Evolutionary conservation across 306 rosid species (phyloP), one percentile per base, ranked within the genome.

Genomic region (Inga oerstediana): DNA sequence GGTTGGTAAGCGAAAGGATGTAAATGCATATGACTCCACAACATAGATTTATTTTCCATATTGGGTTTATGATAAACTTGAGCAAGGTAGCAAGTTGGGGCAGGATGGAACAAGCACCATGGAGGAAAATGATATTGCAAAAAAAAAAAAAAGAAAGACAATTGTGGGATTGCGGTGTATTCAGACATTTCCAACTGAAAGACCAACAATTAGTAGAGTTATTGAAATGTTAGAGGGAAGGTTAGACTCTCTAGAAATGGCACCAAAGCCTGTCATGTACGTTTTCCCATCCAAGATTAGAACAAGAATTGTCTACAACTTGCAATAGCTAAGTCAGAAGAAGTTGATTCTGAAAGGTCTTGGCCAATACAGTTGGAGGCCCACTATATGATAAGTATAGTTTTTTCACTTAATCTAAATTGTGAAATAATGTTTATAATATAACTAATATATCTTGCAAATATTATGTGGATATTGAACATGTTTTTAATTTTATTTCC

Each of bases 181-280:
- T n/a, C 65, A 79, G 43, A 59, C 74, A n/a, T 75, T 46, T 19
- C 80, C 82, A 32, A 4, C 12, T 13, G 59, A 83, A 34, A 80
- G 84, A 12, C 86, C 89, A 27, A 69, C 82, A 15, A 86, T 86
- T 58, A 79, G 77, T 71, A 64, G 12, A 71, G 89, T 86, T 56
- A 83, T 86, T 48, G 89, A 86, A 10, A 86, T 86, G 87, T 27
- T 86, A 17, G 74, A 83, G 44, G 87, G 82, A 67, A 80, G 68
- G 58, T 10, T n/a, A 58, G 65, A 58, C 1, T n/a, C 32, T 7
- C 14, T 58, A 5, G 30, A 58, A 58, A 58, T n/a, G 65, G 13
- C 65, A 58, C 65, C 65, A 9, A 58, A 58, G 5, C 32, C 9
- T 19, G 62, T 19, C 65, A n/a, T 58, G 27, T 24, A 24, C 27